These are phyloP conservation scores for Hemileccinum hortonii DNA, from an alignment of 1,284 basidiomycete genomes.

Conservation along the genomic window DNA sequence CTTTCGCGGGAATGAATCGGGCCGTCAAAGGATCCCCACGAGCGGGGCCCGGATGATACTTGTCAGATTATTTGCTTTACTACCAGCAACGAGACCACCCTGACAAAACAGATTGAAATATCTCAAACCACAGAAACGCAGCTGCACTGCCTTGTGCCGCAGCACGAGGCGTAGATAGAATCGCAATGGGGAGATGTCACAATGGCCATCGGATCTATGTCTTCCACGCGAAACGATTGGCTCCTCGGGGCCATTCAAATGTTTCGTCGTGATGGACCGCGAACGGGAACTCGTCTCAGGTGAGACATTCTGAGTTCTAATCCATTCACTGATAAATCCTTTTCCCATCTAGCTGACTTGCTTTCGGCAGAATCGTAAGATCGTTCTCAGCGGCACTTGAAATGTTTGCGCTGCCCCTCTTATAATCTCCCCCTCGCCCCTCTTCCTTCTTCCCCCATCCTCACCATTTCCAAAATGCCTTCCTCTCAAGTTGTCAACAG, in stretches of 20 bases:
- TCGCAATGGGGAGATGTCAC: background rate
- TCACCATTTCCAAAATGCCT: conserved; percentile 48
- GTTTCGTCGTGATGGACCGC: no score
- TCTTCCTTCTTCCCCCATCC: conserved; percentile 7
- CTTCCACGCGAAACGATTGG: conserved; percentile 16
- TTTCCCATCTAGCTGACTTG: conserved; percentile 16
- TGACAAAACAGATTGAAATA: background rate
- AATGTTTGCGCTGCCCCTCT: conserved; percentile 11
- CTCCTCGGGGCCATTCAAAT: background rate
- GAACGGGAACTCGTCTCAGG: no score
- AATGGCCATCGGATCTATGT: conserved; percentile 1
- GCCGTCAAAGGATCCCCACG: background rate
- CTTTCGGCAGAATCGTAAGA: conserved; percentile 4
- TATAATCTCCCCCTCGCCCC: conserved; percentile 7
- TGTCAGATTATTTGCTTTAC: background rate
- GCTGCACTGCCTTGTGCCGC: background rate
- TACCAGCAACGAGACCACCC: background rate
- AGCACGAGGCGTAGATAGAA: background rate
- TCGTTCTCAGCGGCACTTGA: conserved; percentile 31
- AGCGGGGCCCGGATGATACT: background rate
- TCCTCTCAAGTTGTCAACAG: conserved; percentile 56
- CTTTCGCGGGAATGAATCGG: conserved; percentile 21
- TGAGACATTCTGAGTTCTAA: conserved; percentile 19
- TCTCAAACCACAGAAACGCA: no score
- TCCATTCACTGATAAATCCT: background rate